Percentiles rank a stretch among this genome's conserved stretches.
Evolutionary conservation across 768 basidiomycete genomes (phyloP).

Genomic region (Trametes sanguinea): DNA sequence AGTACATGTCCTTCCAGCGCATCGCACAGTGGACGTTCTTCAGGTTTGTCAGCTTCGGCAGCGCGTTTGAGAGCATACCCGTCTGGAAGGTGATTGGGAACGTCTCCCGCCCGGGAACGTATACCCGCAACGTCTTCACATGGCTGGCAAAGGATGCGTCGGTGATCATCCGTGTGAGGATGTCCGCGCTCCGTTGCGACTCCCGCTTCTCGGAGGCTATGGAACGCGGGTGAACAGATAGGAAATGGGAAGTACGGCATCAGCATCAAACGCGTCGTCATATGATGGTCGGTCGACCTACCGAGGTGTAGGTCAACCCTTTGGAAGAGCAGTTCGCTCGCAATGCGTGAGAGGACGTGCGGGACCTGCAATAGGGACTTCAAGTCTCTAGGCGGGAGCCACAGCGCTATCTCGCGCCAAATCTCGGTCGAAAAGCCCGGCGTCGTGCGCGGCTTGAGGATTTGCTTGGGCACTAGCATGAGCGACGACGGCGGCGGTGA

Average conservation of each 20-base stretch:
- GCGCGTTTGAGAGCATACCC: constrained; percentile 68
- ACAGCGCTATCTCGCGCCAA: constrained; percentile 68
- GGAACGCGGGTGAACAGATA: constrained; percentile 19
- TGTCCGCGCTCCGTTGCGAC: constrained; percentile 69
- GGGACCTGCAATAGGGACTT: constrained; percentile 65
- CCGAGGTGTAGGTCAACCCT: constrained; percentile 67
- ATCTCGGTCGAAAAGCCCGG: constrained; percentile 67
- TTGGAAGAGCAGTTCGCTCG: constrained; percentile 66
- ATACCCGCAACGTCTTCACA: constrained; percentile 60
- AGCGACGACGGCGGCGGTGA: constrained; percentile 11
- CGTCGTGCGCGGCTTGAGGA: constrained; percentile 43
- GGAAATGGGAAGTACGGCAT: constrained; percentile 4
- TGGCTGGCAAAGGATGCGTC: constrained; percentile 59
- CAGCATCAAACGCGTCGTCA: constrained; percentile 1
- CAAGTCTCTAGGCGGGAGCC: constrained; percentile 64
- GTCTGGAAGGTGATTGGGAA: constrained; percentile 64
- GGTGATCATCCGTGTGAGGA: constrained; percentile 64
- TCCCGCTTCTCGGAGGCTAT: constrained; percentile 50
- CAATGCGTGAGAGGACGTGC: constrained; percentile 66
- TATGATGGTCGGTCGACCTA: constrained; percentile 23
- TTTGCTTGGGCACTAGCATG: constrained; percentile 27
- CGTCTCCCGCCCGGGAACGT: constrained; percentile 51
- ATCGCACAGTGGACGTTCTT: constrained; percentile 64
- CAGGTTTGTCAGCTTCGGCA: constrained; percentile 62
- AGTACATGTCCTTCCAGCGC: constrained; percentile 50